Conservation (phyloP, 169 alveolate genomes). For the Plasmodium knowlesi region DNA sequence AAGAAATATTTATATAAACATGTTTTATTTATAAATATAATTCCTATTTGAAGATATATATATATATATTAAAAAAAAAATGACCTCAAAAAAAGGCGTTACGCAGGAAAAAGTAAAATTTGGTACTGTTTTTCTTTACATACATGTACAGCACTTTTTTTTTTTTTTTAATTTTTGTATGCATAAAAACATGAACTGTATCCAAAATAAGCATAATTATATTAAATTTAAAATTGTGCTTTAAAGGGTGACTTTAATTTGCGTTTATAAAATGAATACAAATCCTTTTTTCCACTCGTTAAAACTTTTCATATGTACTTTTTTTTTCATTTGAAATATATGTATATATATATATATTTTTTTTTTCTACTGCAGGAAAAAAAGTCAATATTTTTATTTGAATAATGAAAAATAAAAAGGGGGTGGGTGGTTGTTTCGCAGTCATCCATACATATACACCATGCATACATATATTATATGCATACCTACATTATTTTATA, state of each 20-base stretch:
- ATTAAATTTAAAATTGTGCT: not conserved
- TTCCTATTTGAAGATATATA: not conserved
- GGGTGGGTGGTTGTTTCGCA: constrained; percentile 9
- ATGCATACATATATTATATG: not conserved
- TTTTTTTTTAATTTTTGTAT: not conserved
- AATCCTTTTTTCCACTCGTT: not conserved
- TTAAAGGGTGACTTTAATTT: not conserved
- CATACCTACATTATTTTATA: not conserved
- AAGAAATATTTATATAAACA: not conserved
- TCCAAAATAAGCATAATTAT: not conserved
- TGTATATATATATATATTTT: not conserved
- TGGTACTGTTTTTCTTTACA: not conserved
- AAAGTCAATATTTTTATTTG: not conserved
- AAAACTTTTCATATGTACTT: not conserved
- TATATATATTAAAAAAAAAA: too few relatives aligned
- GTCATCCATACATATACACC: not conserved
- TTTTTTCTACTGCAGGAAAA: not conserved
- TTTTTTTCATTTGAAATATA: not conserved
- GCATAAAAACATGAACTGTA: not conserved
- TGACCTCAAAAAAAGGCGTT: not conserved
- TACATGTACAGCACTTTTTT: not conserved
- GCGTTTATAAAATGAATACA: not conserved
- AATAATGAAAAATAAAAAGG: not conserved
- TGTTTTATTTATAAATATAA: not conserved
- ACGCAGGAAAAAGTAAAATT: not conserved